phyloP scores from a whole-genome alignment of 257 asterid genomes.

The Solanum sitiens region DNA sequence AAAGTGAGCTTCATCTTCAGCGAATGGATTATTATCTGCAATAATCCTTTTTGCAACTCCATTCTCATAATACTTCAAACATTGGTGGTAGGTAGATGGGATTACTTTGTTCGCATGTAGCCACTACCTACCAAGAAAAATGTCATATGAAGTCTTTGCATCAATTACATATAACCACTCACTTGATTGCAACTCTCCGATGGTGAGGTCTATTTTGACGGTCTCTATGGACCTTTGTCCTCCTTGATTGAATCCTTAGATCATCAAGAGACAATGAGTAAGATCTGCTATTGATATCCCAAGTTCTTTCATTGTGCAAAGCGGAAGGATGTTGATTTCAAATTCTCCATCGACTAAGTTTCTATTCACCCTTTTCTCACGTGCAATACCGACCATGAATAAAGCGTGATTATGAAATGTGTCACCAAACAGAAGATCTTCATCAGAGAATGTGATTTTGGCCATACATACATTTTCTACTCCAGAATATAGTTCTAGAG shows the following conservation, averaged over 20 bases:
- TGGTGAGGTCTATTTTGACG: no score
- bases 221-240: background rate
- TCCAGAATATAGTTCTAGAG: background rate
- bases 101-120: no score
- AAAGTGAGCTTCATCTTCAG: background rate
- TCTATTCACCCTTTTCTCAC: background rate
- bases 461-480: background rate
- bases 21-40: no score
- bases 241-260: background rate
- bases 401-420: background rate
- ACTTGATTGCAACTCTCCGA: no score
- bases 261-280: background rate
- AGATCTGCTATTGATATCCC: background rate
- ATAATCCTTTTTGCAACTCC: no score
- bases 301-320: background rate
- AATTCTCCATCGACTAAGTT: background rate
- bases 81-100: no score
- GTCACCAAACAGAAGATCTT: background rate
- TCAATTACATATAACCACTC: no score
- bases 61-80: no score
- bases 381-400: background rate
- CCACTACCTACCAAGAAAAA: no score
- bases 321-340: background rate
- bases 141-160: background rate
- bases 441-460: background rate